Percentiles rank a stretch among this genome's conserved stretches.
These are phyloP conservation scores for Phytophthora colocasiae DNA, from an alignment of 352 stramenopile species.

Conservation along the genomic window DNA sequence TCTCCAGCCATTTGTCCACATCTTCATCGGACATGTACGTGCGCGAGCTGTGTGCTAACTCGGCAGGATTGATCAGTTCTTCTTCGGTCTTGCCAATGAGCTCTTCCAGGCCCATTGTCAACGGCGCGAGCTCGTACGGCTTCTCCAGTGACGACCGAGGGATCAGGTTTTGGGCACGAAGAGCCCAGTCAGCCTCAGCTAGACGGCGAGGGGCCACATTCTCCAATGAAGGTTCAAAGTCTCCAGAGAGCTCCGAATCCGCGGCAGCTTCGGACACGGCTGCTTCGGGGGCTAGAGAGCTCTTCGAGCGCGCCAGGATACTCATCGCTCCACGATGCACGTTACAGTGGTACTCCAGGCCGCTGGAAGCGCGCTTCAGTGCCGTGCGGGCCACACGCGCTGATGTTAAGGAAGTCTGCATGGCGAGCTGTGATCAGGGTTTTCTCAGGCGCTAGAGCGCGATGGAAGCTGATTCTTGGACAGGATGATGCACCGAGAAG, in stretches of 20 bases:
- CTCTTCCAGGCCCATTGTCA: constrained; percentile 33
- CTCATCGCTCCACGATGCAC: constrained; percentile 19
- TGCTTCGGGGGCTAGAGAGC: constrained; percentile 36
- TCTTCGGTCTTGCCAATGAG: constrained; percentile 19
- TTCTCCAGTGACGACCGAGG: constrained; percentile 56
- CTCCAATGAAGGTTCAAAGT: constrained; percentile 25
- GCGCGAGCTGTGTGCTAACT: constrained; percentile 31
- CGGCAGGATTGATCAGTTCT: constrained; percentile 14
- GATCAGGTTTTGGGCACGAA: constrained; percentile 57
- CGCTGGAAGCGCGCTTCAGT: constrained; percentile 21
- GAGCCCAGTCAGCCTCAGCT: constrained; percentile 64
- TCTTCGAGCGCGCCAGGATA: constrained; percentile 30
- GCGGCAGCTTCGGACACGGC: constrained; percentile 18
- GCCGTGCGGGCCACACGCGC: constrained; percentile 26
- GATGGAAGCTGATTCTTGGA: constrained; percentile 1
- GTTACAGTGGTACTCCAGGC: constrained; percentile 1
- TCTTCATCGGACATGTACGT: constrained; percentile 69
- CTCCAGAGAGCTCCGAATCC: constrained; percentile 22
- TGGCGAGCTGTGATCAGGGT: constrained; percentile 1
- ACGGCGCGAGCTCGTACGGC: constrained; percentile 40
- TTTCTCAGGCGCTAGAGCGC: constrained; percentile 9
- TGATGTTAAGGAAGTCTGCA: constrained; percentile 38
- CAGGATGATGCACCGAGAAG: background rate
- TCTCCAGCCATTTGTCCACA: constrained; percentile 76
- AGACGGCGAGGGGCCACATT: constrained; percentile 27